Percentiles rank a stretch among this genome's conserved stretches.
phyloP scores from a whole-genome alignment of 805 yeast species.

The Tetrapisispora namnaoensis region DNA sequence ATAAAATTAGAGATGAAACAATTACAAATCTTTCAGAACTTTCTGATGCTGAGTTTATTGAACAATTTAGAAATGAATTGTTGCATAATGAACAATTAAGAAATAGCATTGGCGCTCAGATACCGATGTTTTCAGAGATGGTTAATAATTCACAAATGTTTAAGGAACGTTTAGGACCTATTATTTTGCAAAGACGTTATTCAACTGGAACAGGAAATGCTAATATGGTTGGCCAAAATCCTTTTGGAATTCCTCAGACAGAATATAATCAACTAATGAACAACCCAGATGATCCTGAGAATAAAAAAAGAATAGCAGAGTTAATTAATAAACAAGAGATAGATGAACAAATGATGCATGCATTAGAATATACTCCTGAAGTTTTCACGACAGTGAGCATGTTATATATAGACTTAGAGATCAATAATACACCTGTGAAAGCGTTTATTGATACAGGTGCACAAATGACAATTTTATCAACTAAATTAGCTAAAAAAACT shows the following conservation, averaged over 20 bases:
- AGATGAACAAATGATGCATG: conserved; percentile 69
- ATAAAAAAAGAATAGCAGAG: conserved; percentile 56
- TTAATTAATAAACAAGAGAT: conserved; percentile 60
- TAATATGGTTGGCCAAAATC: conserved; percentile 7
- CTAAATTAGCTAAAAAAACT: conserved; percentile 62
- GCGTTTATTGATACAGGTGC: conserved; percentile 98
- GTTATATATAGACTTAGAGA: conserved; percentile 69
- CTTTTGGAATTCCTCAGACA: conserved; percentile 31
- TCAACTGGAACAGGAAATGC: conserved; percentile 2
- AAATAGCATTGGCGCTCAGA: conserved; percentile 29
- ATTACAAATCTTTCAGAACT: not conserved
- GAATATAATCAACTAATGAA: conserved; percentile 46
- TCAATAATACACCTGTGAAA: conserved; percentile 71
- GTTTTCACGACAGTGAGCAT: conserved; percentile 72
- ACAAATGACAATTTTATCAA: conserved; percentile 75
- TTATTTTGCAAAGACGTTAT: conserved; percentile 28
- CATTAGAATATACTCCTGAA: conserved; percentile 85
- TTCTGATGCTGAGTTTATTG: conserved; percentile 29
- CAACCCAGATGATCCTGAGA: conserved; percentile 64
- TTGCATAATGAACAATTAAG: conserved; percentile 34
- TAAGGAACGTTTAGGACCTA: conserved; percentile 31
- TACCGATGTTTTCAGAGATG: conserved; percentile 41
- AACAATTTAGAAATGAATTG: conserved; percentile 40
- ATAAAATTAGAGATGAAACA: conserved; percentile 14
- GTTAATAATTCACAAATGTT: conserved; percentile 43